Evolutionary conservation across 495 filamentous ascomycete species (phyloP), one percentile per base, ranked within the genome.

Genomic region (Penicillium diatomitis): DNA sequence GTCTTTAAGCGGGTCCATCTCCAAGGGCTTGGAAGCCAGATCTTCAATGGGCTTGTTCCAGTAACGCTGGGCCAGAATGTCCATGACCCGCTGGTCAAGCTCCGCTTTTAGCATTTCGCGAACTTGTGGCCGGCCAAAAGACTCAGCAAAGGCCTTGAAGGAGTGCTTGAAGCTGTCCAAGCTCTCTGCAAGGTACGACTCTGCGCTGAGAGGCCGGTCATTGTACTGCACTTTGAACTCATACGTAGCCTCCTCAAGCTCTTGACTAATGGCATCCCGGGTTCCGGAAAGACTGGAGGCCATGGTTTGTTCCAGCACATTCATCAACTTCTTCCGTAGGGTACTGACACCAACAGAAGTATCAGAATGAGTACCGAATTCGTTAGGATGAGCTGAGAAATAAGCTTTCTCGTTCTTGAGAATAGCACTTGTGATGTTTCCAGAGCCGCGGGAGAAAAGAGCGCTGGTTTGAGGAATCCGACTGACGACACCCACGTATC

Each of bases 181-280:
- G 56, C 84, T 91, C 54, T 95, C 92, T 3, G 92, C 94, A 9
- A 99, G 76, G 56, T 99, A 96, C 8, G 91, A 91, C 64, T 97
- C 94, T 1, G 92, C 94, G 51, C 88, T 92, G 40, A 99, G 71
- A 12, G 90, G 87, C 28, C 92, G 81, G 61, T 99, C 94, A 60
- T 97, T 99, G 69, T 99, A 99, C 65, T 99, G 94, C 12, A 99
- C 94, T 63, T 97, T 99, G 78, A 96, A 97, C 58, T 99, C 92
- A 58, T 99, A 99, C 0, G 88, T 90, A 4, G 92, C 89, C 66
- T 99, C 94, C 62, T 96, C 90, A 0, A 99, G 80, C 64, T 99
- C 92, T 57, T 95, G 88, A 50, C 83, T 86, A 53, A 99, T 96
- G 12, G 88, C 87, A 59, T 95, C 90, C 50, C 84, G 83, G 8